phyloP scores from a whole-genome alignment of 1,139 yeast genomes.

The Geotrichum citri-aurantii region DNA sequence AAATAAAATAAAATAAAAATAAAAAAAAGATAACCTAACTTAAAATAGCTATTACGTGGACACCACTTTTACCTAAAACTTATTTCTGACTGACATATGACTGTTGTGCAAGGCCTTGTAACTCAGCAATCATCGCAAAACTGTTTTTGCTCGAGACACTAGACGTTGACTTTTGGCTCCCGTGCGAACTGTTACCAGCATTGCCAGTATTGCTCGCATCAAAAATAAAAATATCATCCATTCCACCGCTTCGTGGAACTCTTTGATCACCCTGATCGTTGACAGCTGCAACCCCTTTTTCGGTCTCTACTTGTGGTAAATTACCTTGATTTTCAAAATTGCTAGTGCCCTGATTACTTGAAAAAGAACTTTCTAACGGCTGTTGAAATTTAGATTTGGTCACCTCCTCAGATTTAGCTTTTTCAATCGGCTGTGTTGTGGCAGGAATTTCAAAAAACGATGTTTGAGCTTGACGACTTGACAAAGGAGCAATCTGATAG shows the following conservation, averaged over 20 bases:
- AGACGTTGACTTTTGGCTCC: not conserved
- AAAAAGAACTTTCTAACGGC: not conserved
- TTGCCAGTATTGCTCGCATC: not conserved
- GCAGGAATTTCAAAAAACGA: not conserved
- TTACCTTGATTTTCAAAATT: not conserved
- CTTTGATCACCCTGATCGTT: conserved; percentile 4
- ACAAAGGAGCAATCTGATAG: not conserved
- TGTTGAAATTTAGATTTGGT: not conserved
- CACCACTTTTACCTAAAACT: not conserved
- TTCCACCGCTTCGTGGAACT: conserved; percentile 5
- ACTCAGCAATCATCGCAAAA: not conserved
- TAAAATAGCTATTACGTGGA: not conserved
- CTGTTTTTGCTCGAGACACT: not conserved
- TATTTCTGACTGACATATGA: not conserved
- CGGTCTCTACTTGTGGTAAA: not conserved
- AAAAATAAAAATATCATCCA: not conserved
- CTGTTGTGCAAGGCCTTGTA: conserved; percentile 1
- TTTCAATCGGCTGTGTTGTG: not conserved
- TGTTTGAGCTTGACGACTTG: not conserved
- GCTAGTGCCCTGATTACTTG: not conserved
- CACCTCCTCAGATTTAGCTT: not conserved
- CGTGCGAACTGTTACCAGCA: not conserved
- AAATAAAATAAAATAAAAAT: too few species aligned
- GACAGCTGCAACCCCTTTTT: conserved; percentile 10
- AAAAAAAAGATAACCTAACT: too few species aligned